Conservation (phyloP, 768 basidiomycete genomes). For the Hortiboletus campestris region DNA sequence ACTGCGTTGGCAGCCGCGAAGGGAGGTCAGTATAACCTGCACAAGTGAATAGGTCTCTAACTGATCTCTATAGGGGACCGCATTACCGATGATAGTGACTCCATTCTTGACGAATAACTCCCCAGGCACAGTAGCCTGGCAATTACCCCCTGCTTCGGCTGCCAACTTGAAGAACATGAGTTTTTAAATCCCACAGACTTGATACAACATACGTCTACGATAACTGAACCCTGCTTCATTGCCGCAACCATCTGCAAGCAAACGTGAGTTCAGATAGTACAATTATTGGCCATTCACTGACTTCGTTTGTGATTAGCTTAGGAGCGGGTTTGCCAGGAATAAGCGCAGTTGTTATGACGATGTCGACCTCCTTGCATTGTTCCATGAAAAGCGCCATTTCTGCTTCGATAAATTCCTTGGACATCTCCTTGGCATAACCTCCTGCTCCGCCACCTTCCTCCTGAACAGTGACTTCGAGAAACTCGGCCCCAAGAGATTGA, state of each 20-base stretch:
- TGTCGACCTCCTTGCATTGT: conserved; percentile 88
- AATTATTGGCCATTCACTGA: conserved; percentile 7
- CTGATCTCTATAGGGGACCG: background rate
- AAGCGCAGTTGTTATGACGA: conserved; percentile 83
- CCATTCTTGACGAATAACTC: conserved; percentile 66
- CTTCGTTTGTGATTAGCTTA: conserved; percentile 75
- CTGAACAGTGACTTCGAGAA: conserved; percentile 75
- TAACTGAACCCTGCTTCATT: conserved; percentile 91
- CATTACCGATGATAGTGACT: conserved; percentile 76
- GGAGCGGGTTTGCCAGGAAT: conserved; percentile 88
- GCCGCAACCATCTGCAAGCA: conserved; percentile 64
- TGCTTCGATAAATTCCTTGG: conserved; percentile 83
- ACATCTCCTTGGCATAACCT: conserved; percentile 90
- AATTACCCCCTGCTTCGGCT: conserved; percentile 89
- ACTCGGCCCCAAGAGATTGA: conserved; percentile 86
- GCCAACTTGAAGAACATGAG: conserved; percentile 41
- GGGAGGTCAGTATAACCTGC: conserved; percentile 82
- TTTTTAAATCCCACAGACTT: background rate
- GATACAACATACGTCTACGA: conserved; percentile 57
- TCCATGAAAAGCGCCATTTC: conserved; percentile 88
- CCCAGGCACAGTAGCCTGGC: conserved; percentile 78
- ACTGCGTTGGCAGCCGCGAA: conserved; percentile 86
- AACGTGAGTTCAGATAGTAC: conserved; percentile 6
- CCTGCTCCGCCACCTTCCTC: conserved; percentile 83
- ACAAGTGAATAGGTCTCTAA: conserved; percentile 1